These are phyloP conservation scores for Candida michaelii DNA, from an alignment of 805 yeast genomes.

Conservation along the genomic window DNA sequence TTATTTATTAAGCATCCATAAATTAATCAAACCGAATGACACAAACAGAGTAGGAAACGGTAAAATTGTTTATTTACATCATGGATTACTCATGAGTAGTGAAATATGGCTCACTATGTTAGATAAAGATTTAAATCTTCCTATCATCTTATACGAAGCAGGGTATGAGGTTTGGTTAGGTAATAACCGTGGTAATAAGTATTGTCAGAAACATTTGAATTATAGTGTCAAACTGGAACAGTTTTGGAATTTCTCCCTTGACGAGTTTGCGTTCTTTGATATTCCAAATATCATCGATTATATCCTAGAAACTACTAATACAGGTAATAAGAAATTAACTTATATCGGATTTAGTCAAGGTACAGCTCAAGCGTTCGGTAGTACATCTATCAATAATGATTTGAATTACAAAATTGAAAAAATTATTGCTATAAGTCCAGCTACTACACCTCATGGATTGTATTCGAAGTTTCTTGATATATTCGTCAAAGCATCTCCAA, in stretches of 20 bases:
- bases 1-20: conserved; percentile 71
- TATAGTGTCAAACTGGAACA: conserved; percentile 35
- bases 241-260: conserved; percentile 90
- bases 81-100: conserved; percentile 85
- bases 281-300: conserved; percentile 82
- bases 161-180: conserved; percentile 97
- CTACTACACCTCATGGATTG: conserved; percentile 87
- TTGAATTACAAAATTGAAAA: conserved; percentile 54
- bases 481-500: conserved; percentile 74
- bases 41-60: conserved; percentile 17
- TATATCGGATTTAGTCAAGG: conserved; percentile 95
- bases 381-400: conserved; percentile 63
- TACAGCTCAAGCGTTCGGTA: conserved; percentile 88
- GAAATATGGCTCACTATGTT: conserved; percentile 67
- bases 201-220: conserved; percentile 70
- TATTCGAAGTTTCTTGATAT: conserved; percentile 75
- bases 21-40: conserved; percentile 45
- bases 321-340: conserved; percentile 44
- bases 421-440: conserved; percentile 89
- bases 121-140: conserved; percentile 48
- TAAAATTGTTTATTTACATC: conserved; percentile 77
- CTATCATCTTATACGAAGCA: conserved; percentile 70
- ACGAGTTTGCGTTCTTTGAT: conserved; percentile 88
- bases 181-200: conserved; percentile 61
- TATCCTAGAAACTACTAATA: conserved; percentile 47